phyloP scores from a whole-genome alignment of 2,329 filamentous ascomycete species.

The Teratosphaeria viscida region DNA sequence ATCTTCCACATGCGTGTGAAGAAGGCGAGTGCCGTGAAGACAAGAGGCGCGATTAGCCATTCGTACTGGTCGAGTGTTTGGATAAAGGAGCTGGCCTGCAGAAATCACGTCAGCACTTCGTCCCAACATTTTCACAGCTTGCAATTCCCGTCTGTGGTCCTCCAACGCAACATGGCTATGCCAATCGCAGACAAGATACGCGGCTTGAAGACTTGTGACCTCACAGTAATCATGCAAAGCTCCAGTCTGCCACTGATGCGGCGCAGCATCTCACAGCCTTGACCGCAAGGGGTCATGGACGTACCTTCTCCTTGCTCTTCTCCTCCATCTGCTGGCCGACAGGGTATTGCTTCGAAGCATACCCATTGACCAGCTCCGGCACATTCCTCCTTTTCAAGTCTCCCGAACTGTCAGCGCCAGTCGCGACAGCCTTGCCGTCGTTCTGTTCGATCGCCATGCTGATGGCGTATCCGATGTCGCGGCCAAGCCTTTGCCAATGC shows the following conservation, averaged over 20 bases:
- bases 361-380: slow-evolving; percentile 23
- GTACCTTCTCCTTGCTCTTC: slow-evolving; percentile 40
- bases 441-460: background rate
- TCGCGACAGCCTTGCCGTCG: slow-evolving; percentile 12
- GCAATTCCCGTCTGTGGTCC: background rate
- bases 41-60: slow-evolving; percentile 50
- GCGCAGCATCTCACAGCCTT: background rate
- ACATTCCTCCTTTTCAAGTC: slow-evolving; percentile 38
- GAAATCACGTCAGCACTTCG: background rate
- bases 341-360: slow-evolving; percentile 17
- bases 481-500: background rate
- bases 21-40: slow-evolving; percentile 53
- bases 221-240: background rate
- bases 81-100: slow-evolving; percentile 44
- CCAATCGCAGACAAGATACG: background rate
- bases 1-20: slow-evolving; percentile 61
- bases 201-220: background rate
- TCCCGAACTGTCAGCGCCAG: slow-evolving; percentile 32
- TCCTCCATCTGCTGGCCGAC: slow-evolving; percentile 24
- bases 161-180: background rate
- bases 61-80: slow-evolving; percentile 54
- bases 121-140: background rate
- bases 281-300: background rate
- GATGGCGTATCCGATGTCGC: background rate
- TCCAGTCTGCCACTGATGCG: background rate